Conservation (phyloP, 2,329 filamentous ascomycete genomes). For the Penicillium freii region DNA sequence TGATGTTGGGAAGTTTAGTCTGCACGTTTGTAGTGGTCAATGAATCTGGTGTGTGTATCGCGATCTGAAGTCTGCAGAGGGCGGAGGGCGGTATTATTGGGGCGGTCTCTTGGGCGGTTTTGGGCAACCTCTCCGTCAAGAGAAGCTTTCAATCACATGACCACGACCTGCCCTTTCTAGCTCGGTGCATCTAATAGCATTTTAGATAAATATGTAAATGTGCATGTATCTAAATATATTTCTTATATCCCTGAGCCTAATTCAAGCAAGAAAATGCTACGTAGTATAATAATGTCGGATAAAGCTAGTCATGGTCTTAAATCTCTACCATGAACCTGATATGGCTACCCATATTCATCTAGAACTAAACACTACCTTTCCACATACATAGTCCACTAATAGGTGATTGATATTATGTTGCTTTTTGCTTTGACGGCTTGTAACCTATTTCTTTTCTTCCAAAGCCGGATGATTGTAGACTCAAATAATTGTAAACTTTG, state of each 20-base stretch:
- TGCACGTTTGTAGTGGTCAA: not conserved
- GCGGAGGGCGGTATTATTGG: not conserved
- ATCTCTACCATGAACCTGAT: not conserved
- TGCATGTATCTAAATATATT: not conserved
- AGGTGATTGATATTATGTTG: not conserved
- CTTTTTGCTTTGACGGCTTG: not conserved
- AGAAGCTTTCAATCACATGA: constrained; percentile 7
- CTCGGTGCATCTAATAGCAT: not conserved
- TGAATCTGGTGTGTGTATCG: not conserved
- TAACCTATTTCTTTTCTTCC: not conserved
- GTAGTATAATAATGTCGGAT: not conserved
- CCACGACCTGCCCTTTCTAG: not conserved
- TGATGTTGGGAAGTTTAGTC: constrained; percentile 39
- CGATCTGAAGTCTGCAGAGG: constrained; percentile 5
- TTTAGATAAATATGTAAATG: not conserved
- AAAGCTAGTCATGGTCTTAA: not conserved
- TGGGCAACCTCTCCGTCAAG: not conserved
- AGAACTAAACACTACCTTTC: not conserved
- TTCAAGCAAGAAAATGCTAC: not conserved
- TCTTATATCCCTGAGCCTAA: too few relatives aligned
- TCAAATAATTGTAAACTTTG: not conserved
- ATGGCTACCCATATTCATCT: not conserved
- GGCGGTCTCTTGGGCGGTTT: not conserved
- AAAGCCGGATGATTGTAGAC: not conserved
- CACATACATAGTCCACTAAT: not conserved